A percentile compares a stretch with the other conserved stretches of the same genome.
phyloP scores from a whole-genome alignment of 208 protist genomes.

The Borovskyia barvae region DNA sequence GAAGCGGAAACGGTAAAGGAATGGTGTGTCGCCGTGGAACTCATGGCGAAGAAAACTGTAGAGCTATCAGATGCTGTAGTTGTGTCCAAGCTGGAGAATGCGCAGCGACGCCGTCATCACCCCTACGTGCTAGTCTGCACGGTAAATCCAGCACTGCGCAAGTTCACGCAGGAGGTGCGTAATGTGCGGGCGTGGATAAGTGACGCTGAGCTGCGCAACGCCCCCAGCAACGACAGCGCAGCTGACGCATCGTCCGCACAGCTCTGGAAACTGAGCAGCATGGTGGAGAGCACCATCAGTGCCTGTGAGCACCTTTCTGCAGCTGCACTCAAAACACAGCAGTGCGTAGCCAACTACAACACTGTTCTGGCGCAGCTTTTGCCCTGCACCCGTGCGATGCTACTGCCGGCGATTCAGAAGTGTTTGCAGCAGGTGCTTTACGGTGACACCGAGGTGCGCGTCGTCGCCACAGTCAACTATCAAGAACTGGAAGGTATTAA shows the following conservation, averaged over 20 bases:
- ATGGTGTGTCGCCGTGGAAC: constrained; percentile 42
- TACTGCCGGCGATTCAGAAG: constrained; percentile 48
- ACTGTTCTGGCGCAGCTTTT: constrained; percentile 75
- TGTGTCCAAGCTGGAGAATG: constrained; percentile 19
- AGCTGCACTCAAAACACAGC: constrained; percentile 59
- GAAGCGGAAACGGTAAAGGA: constrained; percentile 27
- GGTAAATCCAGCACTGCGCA: constrained; percentile 45
- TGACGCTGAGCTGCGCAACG: constrained; percentile 15
- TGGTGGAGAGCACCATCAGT: constrained; percentile 41
- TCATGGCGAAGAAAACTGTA: constrained; percentile 35
- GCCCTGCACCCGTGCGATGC: constrained; percentile 71
- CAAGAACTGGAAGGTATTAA: constrained; percentile 83
- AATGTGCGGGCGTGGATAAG: constrained; percentile 56
- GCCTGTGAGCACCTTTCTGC: constrained; percentile 58
- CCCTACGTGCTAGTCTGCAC: constrained; percentile 52
- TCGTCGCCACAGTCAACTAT: constrained; percentile 65
- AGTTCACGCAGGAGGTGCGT: constrained; percentile 72
- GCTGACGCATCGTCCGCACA: not conserved
- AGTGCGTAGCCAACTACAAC: constrained; percentile 85
- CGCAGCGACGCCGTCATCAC: constrained; percentile 1
- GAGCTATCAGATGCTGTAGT: constrained; percentile 46
- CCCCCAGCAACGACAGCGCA: not conserved
- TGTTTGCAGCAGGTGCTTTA: constrained; percentile 65
- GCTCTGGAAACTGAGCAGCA: constrained; percentile 32
- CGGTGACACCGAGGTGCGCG: constrained; percentile 32